Evolutionary conservation across 768 basidiomycete genomes (phyloP).

Genomic region (Lactarius trivialis): DNA sequence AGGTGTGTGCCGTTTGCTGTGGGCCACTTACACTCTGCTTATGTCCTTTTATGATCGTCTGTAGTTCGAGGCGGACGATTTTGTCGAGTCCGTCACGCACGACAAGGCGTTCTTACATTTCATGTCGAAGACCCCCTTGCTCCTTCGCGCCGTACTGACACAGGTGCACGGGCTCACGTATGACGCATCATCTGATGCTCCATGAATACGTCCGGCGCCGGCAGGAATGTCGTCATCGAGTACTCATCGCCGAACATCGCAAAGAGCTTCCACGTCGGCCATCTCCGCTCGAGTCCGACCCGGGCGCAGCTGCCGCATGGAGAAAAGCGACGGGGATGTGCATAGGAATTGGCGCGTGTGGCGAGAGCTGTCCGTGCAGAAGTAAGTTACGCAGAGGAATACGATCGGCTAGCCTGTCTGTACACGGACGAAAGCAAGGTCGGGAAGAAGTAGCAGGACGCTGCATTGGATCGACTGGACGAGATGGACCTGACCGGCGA

Average conservation of each 20-base stretch:
- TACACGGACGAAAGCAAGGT: slow-evolving; percentile 90
- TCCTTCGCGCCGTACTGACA: slow-evolving; percentile 61
- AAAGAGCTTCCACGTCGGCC: slow-evolving; percentile 97
- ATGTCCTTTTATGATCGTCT: too few relatives aligned
- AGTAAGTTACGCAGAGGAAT: slow-evolving; percentile 86
- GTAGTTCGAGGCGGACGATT: slow-evolving; percentile 85
- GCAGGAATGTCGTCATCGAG: slow-evolving; percentile 82
- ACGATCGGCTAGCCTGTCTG: slow-evolving; percentile 72
- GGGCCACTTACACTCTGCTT: not conserved
- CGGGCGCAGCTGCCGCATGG: slow-evolving; percentile 82
- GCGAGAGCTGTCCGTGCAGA: slow-evolving; percentile 85
- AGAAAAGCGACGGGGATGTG: slow-evolving; percentile 81
- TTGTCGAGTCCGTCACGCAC: slow-evolving; percentile 59
- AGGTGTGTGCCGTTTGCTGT: slow-evolving; percentile 38
- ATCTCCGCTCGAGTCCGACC: slow-evolving; percentile 78
- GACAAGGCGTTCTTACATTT: slow-evolving; percentile 84
- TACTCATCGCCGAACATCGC: slow-evolving; percentile 98
- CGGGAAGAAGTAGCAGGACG: slow-evolving; percentile 63
- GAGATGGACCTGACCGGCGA: slow-evolving; percentile 72
- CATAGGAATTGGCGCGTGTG: slow-evolving; percentile 87
- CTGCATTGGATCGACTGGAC: slow-evolving; percentile 60
- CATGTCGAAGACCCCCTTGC: slow-evolving; percentile 55
- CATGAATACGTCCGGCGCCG: slow-evolving; percentile 66
- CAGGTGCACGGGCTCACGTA: slow-evolving; percentile 73
- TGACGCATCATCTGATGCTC: slow-evolving; percentile 46